phyloP scores from a whole-genome alignment of 2,329 filamentous ascomycete genomes.

The Rutstroemia sp. region DNA sequence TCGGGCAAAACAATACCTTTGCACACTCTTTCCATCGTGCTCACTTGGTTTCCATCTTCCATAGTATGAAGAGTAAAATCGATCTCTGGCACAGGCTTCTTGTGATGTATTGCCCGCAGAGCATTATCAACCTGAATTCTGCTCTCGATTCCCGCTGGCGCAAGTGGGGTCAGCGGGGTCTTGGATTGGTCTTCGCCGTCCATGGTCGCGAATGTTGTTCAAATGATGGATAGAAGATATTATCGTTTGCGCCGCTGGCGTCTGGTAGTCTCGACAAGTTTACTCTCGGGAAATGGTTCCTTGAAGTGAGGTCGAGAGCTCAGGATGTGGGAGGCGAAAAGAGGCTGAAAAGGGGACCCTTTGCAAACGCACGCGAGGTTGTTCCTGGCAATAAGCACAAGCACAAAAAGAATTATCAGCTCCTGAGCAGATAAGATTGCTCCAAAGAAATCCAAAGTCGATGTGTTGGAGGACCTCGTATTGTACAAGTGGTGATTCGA shows the following conservation, averaged over 20 bases:
- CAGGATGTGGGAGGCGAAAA: not conserved
- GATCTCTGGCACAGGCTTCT: slow-evolving; percentile 94
- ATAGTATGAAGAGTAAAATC: slow-evolving; percentile 98
- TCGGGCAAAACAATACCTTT: slow-evolving; percentile 62
- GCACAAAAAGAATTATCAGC: not conserved
- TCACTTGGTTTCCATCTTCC: slow-evolving; percentile 95
- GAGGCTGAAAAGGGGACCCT: slow-evolving; percentile 1
- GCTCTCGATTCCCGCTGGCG: slow-evolving; percentile 18
- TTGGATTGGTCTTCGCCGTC: slow-evolving; percentile 23
- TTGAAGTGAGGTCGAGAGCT: not conserved
- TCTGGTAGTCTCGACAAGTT: not conserved
- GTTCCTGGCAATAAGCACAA: not conserved
- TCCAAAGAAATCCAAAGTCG: not conserved
- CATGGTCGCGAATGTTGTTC: slow-evolving; percentile 20
- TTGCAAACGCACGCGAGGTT: not conserved
- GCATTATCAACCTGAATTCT: slow-evolving; percentile 70
- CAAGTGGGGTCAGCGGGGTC: slow-evolving; percentile 13
- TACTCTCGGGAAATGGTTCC: not conserved
- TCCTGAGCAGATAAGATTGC: slow-evolving; percentile 1
- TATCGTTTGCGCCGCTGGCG: not conserved
- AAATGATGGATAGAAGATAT: not conserved
- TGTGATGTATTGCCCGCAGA: slow-evolving; percentile 84
- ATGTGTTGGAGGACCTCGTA: no score
- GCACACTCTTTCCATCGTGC: slow-evolving; percentile 90
- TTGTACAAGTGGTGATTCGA: no score